phyloP scores from a whole-genome alignment of 208 protist genomes.

The Trypanosoma mega region DNA sequence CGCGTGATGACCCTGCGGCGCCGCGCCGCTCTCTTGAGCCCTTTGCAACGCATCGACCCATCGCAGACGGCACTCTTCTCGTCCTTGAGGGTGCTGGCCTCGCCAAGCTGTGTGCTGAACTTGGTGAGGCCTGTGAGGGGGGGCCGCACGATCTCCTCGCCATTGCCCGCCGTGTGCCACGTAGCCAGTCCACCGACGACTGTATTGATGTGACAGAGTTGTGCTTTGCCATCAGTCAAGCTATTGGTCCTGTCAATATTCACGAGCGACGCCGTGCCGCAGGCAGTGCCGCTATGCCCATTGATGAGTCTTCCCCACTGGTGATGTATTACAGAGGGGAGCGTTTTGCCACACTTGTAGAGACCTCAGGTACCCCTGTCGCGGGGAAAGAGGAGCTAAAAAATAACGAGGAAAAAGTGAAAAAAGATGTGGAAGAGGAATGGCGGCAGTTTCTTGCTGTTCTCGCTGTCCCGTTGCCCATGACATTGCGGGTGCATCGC shows the following conservation, averaged over 20 bases:
- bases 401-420: too few relatives aligned
- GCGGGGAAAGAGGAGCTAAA: too few relatives aligned
- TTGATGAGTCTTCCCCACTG: constrained; percentile 61
- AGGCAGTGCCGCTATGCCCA: constrained; percentile 27
- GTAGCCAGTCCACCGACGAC: constrained; percentile 70
- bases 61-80: constrained; percentile 6
- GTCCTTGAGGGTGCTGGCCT: constrained; percentile 57
- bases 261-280: constrained; percentile 68
- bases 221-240: constrained; percentile 81
- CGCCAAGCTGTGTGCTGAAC: constrained; percentile 40
- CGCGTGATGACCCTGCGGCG: constrained; percentile 37
- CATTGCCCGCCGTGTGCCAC: constrained; percentile 72
- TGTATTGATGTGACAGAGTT: constrained; percentile 73
- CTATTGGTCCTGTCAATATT: constrained; percentile 48
- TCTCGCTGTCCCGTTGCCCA: constrained; percentile 71
- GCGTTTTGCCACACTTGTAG: constrained; percentile 55
- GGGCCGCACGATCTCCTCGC: constrained; percentile 60
- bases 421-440: constrained; percentile 38
- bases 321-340: constrained; percentile 80
- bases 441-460: constrained; percentile 61
- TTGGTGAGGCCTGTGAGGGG: constrained; percentile 49
- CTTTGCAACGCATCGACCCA: constrained; percentile 6
- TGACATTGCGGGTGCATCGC: constrained; percentile 83
- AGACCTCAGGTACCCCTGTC: background rate
- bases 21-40: constrained; percentile 13